Evolutionary conservation across 495 filamentous ascomycete species (phyloP).

Genomic region (Penicillium salamii): DNA sequence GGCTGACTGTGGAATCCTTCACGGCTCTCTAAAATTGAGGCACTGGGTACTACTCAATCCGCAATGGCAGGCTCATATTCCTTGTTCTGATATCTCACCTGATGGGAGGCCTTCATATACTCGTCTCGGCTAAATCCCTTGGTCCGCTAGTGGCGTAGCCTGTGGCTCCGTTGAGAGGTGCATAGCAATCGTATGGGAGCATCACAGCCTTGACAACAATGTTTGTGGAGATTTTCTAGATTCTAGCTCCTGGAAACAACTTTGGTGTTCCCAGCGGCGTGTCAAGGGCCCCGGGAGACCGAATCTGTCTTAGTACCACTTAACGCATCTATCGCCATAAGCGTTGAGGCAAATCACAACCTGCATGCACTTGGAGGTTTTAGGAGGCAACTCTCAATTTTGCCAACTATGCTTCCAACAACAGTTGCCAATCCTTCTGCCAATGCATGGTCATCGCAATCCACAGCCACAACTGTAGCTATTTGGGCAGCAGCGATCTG

Average conservation of each 20-base stretch:
- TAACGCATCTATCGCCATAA: neutral
- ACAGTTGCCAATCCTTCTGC: neutral
- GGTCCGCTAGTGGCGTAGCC: neutral
- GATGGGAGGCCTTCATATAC: neutral
- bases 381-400: neutral
- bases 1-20: neutral
- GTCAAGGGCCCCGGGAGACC: neutral
- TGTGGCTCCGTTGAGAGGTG: too few species aligned
- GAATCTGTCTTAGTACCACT: neutral
- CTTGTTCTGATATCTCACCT: neutral
- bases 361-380: neutral
- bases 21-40: neutral
- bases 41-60: neutral
- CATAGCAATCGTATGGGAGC: neutral
- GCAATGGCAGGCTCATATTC: neutral
- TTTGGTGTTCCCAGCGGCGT: neutral
- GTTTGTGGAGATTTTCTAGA: neutral
- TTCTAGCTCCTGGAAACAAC: neutral
- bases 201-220: neutral
- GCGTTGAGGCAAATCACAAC: neutral
- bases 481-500: neutral
- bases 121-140: neutral
- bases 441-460: neutral
- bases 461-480: neutral
- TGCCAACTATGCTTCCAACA: neutral